Conservation (phyloP, 2,329 filamentous ascomycete genomes). For the Aureobasidium sp. region DNA sequence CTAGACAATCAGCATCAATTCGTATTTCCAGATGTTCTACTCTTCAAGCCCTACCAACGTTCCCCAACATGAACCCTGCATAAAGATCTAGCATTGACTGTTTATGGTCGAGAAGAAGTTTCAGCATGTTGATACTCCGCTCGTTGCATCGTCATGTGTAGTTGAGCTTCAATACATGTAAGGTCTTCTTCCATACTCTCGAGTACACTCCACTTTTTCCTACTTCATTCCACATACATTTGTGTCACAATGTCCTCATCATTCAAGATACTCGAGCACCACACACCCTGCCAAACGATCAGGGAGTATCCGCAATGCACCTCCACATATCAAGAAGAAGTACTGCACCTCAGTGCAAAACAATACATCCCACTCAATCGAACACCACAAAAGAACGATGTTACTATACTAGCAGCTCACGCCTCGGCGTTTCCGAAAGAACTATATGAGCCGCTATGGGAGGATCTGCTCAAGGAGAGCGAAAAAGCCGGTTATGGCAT, state of each 20-base stretch:
- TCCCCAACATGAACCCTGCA: neutral
- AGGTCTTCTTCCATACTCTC: too few species aligned
- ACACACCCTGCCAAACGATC: conserved; percentile 67
- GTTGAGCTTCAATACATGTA: too few species aligned
- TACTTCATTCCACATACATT: neutral
- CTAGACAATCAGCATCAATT: too few species aligned
- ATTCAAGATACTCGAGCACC: conserved; percentile 49
- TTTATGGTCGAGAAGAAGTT: neutral
- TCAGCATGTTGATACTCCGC: too few species aligned
- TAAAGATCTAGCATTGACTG: neutral
- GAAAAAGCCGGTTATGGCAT: conserved; percentile 57
- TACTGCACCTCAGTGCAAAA: conserved; percentile 69
- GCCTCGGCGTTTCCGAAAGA: conserved; percentile 95
- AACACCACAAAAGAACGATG: conserved; percentile 61
- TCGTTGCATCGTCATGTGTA: too few species aligned
- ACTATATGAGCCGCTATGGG: conserved; percentile 87
- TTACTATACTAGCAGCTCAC: conserved; percentile 80
- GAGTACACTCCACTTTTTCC: neutral
- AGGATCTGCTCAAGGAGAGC: conserved; percentile 57
- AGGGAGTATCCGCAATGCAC: conserved; percentile 73
- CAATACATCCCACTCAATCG: conserved; percentile 76
- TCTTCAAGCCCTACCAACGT: neutral
- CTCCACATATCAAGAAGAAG: conserved; percentile 64
- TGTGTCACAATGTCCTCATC: neutral
- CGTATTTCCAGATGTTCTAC: too few species aligned